Base-by-base conservation (phyloP, 2,329 filamentous ascomycete species). In the Chrysoporthe puriensis region DNA sequence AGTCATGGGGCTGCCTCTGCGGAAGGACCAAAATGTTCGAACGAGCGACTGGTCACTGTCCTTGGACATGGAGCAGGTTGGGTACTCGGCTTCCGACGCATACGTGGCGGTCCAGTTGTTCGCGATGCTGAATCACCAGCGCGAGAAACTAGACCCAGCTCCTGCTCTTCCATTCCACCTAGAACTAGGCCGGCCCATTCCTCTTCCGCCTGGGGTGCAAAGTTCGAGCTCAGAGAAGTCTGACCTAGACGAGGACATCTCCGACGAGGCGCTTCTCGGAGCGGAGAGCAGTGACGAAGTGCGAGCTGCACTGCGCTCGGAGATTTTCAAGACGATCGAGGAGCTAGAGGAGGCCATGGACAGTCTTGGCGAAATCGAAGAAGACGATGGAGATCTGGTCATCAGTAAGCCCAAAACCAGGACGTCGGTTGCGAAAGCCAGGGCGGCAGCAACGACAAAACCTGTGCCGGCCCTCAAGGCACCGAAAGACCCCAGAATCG, bases 61-160 rank as follows among this genome's bases (percentile, higher is more conserved):
- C 0, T 79, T 97, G 44, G 83, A 81, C 26, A 80, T 84, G 71
- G 77, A 86, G 11, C 94, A 97, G 75, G 85, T 92, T 21, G 77
- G 85, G 62, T 94, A 94, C 77, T 89, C 92, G 11, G 93, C 93
- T 14, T 90, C 92, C 0, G 93, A 97, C 76, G 91, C 93, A 0
- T 97, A 97, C 75, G 93, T 91, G 68, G 87, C 89, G 56, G 79
- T 91, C 13, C 90, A 92, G 66, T 81, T 97, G 1, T 97, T 88
- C 74, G 83, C 92, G 69, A 84, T 85, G 0, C 81, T 97, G 57
- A 90, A 97, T 67, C 79, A 86, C 62, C 87, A 91, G 73, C 85
- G 94, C 18, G 82, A 86, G 72, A 80, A 82, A 7, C 81, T 97
- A 69, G 78, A 86, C 14, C 93, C 93, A 1, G 84, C 80, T 2